Evolutionary conservation across 495 filamentous ascomycete genomes (phyloP).

Genomic region (Penicillium robsamsonii): DNA sequence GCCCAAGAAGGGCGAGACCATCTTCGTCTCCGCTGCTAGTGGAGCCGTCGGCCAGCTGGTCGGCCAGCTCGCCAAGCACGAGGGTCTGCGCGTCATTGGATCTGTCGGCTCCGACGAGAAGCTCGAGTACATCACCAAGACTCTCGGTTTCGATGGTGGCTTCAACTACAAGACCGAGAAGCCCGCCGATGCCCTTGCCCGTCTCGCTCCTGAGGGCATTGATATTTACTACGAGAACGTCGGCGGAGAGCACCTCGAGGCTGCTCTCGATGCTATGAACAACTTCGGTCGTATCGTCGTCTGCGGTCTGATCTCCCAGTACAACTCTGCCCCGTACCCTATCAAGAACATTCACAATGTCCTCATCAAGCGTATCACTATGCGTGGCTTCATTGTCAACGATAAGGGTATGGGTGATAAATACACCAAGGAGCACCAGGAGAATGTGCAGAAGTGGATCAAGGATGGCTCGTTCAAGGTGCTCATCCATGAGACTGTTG

Average conservation of each 20-base stretch:
- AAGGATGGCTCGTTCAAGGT: conserved; percentile 76
- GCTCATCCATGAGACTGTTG: conserved; percentile 65
- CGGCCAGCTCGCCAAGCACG: conserved; percentile 81
- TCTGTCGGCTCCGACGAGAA: conserved; percentile 69
- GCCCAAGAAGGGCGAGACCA: conserved; percentile 85
- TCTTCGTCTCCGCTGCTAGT: conserved; percentile 78
- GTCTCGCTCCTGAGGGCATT: conserved; percentile 77
- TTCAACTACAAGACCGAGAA: conserved; percentile 81
- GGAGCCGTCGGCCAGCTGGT: conserved; percentile 85
- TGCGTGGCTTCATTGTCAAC: conserved; percentile 77
- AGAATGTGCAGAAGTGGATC: conserved; percentile 82
- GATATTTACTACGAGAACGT: conserved; percentile 98
- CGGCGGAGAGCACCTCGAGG: conserved; percentile 83
- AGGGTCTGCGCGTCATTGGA: conserved; percentile 82
- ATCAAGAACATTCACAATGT: conserved; percentile 62
- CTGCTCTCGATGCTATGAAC: conserved; percentile 68
- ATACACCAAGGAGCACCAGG: conserved; percentile 73
- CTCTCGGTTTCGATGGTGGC: conserved; percentile 65
- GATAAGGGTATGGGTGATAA: conserved; percentile 66
- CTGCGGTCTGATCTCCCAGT: conserved; percentile 73
- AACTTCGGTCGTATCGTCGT: conserved; percentile 66
- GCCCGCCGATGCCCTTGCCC: conserved; percentile 63
- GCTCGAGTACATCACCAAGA: conserved; percentile 62
- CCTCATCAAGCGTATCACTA: conserved; percentile 55
- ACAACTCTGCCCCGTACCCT: conserved; percentile 68